A percentile compares a stretch with the other conserved stretches of the same genome.
phyloP scores from a whole-genome alignment of 805 yeast genomes.

The Dipodascus geniculatus region DNA sequence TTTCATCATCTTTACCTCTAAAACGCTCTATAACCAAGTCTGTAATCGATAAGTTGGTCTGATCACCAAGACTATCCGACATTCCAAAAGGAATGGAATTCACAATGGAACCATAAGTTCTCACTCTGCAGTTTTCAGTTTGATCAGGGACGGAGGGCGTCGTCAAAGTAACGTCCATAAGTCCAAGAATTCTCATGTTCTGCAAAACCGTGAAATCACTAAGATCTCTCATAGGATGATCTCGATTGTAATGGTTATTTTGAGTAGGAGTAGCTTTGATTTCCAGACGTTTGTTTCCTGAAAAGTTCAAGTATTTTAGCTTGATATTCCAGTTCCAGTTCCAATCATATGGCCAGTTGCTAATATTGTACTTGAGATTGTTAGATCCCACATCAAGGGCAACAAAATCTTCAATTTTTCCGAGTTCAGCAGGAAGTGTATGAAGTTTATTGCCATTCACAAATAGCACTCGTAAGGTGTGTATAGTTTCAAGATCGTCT shows the following conservation, averaged over 20 bases:
- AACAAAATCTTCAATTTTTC: slow-evolving; percentile 49
- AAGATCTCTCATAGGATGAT: slow-evolving; percentile 17
- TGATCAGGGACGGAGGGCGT: slow-evolving; percentile 87
- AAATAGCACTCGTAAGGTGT: slow-evolving; percentile 46
- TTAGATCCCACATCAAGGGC: slow-evolving; percentile 88
- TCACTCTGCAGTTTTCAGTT: slow-evolving; percentile 64
- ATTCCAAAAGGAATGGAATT: slow-evolving; percentile 79
- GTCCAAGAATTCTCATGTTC: slow-evolving; percentile 61
- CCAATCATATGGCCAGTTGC: slow-evolving; percentile 96
- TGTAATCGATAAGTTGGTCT: slow-evolving; percentile 50
- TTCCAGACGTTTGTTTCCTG: slow-evolving; percentile 87
- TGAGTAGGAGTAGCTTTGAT: slow-evolving; percentile 52
- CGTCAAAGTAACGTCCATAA: slow-evolving; percentile 91
- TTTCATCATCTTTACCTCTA: slow-evolving; percentile 74
- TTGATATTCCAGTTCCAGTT: slow-evolving; percentile 83
- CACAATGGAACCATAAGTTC: slow-evolving; percentile 77
- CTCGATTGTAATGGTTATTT: slow-evolving; percentile 9
- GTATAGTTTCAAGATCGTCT: slow-evolving; percentile 64
- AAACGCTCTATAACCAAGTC: slow-evolving; percentile 83
- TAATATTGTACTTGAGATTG: slow-evolving; percentile 78
- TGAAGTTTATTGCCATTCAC: slow-evolving; percentile 78
- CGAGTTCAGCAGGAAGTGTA: slow-evolving; percentile 79
- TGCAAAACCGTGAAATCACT: slow-evolving; percentile 67
- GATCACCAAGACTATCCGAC: slow-evolving; percentile 70
- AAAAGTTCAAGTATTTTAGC: slow-evolving; percentile 70